Percentiles rank a stretch among this genome's conserved stretches.
Conservation (phyloP, 1,284 basidiomycete genomes). For the Fistulinella cinereoalba region DNA sequence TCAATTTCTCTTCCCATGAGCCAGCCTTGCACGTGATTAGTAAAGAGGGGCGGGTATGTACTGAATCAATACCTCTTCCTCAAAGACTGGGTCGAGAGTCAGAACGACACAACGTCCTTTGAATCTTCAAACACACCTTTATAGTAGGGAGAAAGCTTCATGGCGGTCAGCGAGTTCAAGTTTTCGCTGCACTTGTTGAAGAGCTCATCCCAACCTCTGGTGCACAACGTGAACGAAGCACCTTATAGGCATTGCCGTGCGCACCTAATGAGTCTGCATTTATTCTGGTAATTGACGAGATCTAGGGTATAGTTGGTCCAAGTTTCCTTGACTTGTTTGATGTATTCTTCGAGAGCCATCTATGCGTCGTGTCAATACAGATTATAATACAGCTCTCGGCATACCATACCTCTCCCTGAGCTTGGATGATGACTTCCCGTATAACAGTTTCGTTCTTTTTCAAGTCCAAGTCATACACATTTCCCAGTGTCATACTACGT, state of each 20-base stretch:
- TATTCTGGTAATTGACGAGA: constrained; percentile 98
- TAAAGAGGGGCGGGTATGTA: not conserved
- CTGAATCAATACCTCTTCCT: constrained; percentile 67
- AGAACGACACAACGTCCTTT: constrained; percentile 2
- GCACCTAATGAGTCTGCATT: constrained; percentile 90
- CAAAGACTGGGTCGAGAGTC: constrained; percentile 62
- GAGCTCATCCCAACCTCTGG: constrained; percentile 94
- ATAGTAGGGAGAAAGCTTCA: constrained; percentile 97
- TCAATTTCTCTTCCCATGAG: constrained; percentile 94
- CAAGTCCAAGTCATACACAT: constrained; percentile 96
- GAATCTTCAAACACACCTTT: constrained; percentile 56
- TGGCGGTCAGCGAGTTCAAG: constrained; percentile 91
- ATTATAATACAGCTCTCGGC: not conserved
- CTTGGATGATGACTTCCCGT: constrained; percentile 94
- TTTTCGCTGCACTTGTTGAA: constrained; percentile 97
- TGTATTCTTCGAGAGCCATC: constrained; percentile 93
- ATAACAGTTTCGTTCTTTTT: constrained; percentile 90
- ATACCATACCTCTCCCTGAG: constrained; percentile 85
- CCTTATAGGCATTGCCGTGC: not conserved
- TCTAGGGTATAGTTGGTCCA: constrained; percentile 98
- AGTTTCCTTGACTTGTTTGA: constrained; percentile 93
- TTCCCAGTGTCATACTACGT: constrained; percentile 87
- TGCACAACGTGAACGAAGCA: constrained; percentile 12
- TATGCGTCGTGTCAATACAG: constrained; percentile 29
- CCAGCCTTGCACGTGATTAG: constrained; percentile 53